Base-by-base conservation (phyloP, 129 eudicot species). In the Escallonia herrerae region DNA sequence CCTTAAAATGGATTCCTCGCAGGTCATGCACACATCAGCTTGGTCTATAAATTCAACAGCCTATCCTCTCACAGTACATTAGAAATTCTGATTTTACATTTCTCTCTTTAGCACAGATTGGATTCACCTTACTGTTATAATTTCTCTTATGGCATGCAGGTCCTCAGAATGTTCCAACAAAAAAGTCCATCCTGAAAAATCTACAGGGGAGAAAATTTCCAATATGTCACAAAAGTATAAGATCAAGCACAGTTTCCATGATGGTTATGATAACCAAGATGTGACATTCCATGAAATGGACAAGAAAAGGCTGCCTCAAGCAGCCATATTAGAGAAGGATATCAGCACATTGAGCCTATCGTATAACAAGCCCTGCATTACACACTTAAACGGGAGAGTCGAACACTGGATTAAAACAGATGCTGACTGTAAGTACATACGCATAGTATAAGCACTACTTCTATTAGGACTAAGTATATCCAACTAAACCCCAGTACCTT, bases 391-490 rank as follows among this genome's bases (percentile, higher is more conserved):
- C 41, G 79, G 65, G 56, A 68, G 68, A 43, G 78, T 65, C 62
- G 97, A 74, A 62, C 86, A 70, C 68, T 90, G 97, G 97, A 83
- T 90, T 64, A 83, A 72, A 52, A 83, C 95, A 15, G 97, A 90
- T 60, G 84, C 71, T 44, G 91, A 90, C 41, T 90, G 97, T 90
- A 83, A 90, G 97, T 81, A 65, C 64, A 74, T 52, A 42, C 15
- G 64, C 58, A 53, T 65, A 40, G 11, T 43, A 58, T 8, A 44
- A 1, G 39, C 6, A 46, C 40, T 15, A 46, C 11, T 5, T 43
- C 14, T 22, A 56, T 46, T 10, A 15, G 53, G n/a, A 14, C 39
- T 42, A 40, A 5, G 43, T 56, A 67, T 42, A 22, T 40, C 33
- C 53, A 55, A 37, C 7, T 22, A 40, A 5, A 6, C 56, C 12